Evolutionary conservation across 2,329 filamentous ascomycete genomes (phyloP), one percentile per base, ranked within the genome.

Genomic region (Berkeleyomyces basicola): DNA sequence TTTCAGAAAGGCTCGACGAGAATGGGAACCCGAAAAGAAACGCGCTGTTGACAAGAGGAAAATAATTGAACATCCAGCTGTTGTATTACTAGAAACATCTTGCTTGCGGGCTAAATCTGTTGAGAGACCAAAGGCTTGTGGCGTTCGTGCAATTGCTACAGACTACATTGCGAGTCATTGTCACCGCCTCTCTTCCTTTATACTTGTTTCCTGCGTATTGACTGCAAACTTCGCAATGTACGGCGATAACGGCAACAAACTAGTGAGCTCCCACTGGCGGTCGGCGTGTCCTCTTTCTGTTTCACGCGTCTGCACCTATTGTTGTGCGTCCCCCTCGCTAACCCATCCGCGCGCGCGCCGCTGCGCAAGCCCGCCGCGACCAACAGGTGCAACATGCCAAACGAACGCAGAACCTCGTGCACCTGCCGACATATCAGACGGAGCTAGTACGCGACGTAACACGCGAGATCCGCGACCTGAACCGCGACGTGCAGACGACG

Each of bases 371-470:
- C 68, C 51, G 33, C 39, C 33, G 14, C 33, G 11, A 55, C n/a
- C 23, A 37, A 55, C 33, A 55, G 51, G 51, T 37, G n/a, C 87
- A 92, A 78, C 88, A 97, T 78, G 93, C 93, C 72, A 97, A 97
- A 79, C 84, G 93, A 71, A 95, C 88, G 16, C 90, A 93, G 74
- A 87, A 88, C 67, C 82, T 99, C 63, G 77, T 85, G 40, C 84
- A 95, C 71, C 82, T 99, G 2, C 93, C 93, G 0, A 86, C 90
- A 3, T 97, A 97, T 72, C 90, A 95, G 74, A 86, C 90, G 37
- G 93, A 97, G 71, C 81, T 95, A 53, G 89, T 97, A 62, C 90
- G 91, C 63, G 82, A 84, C 23, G 87, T 95, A 58, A 87, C 90
- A 1, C 86, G 90, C 69, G 93, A 99, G 79, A 90, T 96, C 31